Percentiles rank a stretch among this genome's conserved stretches.
Conservation (phyloP, 2,329 filamentous ascomycete species). For the Colletotrichum neosansevieriae region DNA sequence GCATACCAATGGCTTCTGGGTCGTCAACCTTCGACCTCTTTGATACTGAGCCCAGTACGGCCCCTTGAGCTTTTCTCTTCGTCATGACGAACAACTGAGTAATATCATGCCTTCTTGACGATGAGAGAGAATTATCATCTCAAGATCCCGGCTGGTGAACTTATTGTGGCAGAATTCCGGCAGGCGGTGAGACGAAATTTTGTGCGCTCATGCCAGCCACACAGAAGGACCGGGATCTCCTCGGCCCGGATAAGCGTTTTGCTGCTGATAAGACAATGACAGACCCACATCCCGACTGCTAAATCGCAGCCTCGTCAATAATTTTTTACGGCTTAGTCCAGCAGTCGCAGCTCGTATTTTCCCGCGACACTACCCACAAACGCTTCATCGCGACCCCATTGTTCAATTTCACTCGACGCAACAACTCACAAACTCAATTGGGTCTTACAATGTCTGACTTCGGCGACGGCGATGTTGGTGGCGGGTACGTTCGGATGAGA, state of each 20-base stretch:
- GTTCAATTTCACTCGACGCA: background rate
- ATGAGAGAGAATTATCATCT: slow-evolving; percentile 10
- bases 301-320: slow-evolving; percentile 41
- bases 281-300: slow-evolving; percentile 16
- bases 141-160: slow-evolving; percentile 13
- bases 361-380: slow-evolving; percentile 26
- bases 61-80: slow-evolving; percentile 38
- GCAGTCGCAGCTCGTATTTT: slow-evolving; percentile 12
- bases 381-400: slow-evolving; percentile 13
- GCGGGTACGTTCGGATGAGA: slow-evolving; percentile 36
- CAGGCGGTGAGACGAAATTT: slow-evolving; percentile 38
- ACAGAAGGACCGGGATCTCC: slow-evolving; percentile 19
- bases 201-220: slow-evolving; percentile 25
- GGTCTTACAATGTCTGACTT: slow-evolving; percentile 75
- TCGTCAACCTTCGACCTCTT: slow-evolving; percentile 29
- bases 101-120: slow-evolving; percentile 26
- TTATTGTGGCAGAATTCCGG: slow-evolving; percentile 36
- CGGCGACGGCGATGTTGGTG: slow-evolving; percentile 67
- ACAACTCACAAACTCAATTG: background rate
- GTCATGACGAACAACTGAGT: slow-evolving; percentile 30
- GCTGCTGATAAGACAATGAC: slow-evolving; percentile 30
- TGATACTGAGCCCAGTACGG: background rate
- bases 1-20: slow-evolving; percentile 26
- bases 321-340: slow-evolving; percentile 41
- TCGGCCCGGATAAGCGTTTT: slow-evolving; percentile 37